Base-by-base conservation (phyloP, 257 asterid species). In the Ligustrum vulgare region DNA sequence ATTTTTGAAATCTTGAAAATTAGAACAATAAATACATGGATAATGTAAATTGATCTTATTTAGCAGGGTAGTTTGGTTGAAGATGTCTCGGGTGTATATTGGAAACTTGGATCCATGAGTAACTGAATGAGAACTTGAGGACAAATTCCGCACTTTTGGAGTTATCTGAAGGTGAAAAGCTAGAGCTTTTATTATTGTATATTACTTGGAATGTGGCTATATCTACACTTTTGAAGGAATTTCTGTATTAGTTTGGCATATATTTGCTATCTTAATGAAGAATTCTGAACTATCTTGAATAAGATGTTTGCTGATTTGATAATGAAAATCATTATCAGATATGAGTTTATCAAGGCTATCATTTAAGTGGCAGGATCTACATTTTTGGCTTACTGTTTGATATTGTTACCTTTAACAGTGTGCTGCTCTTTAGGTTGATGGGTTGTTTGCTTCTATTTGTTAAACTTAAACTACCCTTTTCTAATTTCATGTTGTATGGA, bases 61-160 rank as follows among this genome's bases (percentile, higher is more conserved):
- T 15, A 45, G 10, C 12, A 11, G 62, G 65, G 69, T 51, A 32
- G 15, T 71, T 74, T 35, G 82, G 41, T 77, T 81, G 79, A 85
- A 82, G 83, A 93, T 93, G 98, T 86, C 98, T 3, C 79, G 97
- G 74, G 96, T 93, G 22, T 93, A 91, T 32, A 86, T 93, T 51
- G 97, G 98, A n/a, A 93, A 91, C 76, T 75, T 93, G 89, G 97
- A 93, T 82, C 93, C 96, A 15, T 86, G 96, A 32, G 98, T 93
- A 72, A 86, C 91, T 32, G 98, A 93, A 76, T 88, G 96, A n/a
- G 98, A 91, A 31, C 97, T 93, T 36, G 98, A 93, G 79, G 98
- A 93, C 80, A 97, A 88, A 79, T 93, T 91, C 78, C 96, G 97
- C 49, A 82, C 56, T 6, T 93, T 86, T 79, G 97, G 98, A 78